Conservation (phyloP, 163 green algal genomes). For the Trebouxia gelatinosa region DNA sequence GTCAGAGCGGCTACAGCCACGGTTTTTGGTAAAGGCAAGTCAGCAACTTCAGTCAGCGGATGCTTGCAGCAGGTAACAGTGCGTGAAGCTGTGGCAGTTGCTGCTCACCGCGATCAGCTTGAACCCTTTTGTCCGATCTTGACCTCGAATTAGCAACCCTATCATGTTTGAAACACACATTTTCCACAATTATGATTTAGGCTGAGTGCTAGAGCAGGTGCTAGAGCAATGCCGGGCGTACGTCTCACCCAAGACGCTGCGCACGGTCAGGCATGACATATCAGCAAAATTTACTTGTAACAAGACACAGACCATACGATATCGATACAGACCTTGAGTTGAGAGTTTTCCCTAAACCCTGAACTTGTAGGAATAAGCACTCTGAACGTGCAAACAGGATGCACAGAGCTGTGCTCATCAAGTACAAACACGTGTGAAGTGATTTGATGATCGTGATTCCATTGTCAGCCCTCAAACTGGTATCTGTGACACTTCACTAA, state of each 20-base stretch:
- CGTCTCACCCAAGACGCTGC: neutral
- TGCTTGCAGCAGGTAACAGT: neutral
- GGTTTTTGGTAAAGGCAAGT: neutral
- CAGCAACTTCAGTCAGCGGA: slow-evolving; percentile 15
- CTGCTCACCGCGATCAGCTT: no score
- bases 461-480: no score
- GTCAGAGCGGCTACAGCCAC: no score
- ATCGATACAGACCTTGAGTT: neutral
- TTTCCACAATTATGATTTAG: neutral
- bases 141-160: no score
- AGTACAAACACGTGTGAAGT: no score
- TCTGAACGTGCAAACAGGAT: neutral
- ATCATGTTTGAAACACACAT: neutral
- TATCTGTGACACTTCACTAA: no score
- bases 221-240: neutral
- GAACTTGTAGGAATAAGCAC: neutral
- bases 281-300: no score
- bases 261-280: neutral
- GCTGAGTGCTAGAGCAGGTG: neutral
- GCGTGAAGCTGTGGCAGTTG: no score
- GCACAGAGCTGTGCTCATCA: neutral
- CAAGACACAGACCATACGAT: neutral
- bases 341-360: no score
- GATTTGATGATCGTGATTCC: no score
- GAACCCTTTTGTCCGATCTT: no score